These are phyloP conservation scores for Rostrohypoxylon terebratum DNA, from an alignment of 495 filamentous ascomycete species.

Conservation along the genomic window DNA sequence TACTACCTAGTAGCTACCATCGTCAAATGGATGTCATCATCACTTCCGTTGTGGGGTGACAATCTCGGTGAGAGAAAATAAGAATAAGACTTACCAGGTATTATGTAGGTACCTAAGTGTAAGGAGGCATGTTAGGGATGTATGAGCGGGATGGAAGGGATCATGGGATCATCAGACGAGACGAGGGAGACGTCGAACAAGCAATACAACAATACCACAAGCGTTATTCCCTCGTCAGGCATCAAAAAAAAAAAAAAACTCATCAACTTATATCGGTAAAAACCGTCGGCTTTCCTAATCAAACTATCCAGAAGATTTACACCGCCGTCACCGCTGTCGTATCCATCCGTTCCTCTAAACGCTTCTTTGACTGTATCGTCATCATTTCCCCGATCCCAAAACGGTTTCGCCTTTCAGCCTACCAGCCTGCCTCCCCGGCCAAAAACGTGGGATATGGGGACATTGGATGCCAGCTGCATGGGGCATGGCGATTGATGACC, in stretches of 20 bases:
- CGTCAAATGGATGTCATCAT: conserved; percentile 9
- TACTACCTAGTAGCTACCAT: neutral
- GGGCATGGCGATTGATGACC: conserved; percentile 7
- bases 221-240: conserved; percentile 39
- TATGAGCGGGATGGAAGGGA: conserved; percentile 1
- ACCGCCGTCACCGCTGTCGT: neutral
- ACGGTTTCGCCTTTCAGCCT: conserved; percentile 8
- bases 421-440: neutral
- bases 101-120: no score
- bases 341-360: conserved; percentile 18
- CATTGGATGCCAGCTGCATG: neutral
- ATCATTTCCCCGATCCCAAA: conserved; percentile 22
- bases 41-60: conserved; percentile 25
- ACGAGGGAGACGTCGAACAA: conserved; percentile 13
- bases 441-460: neutral
- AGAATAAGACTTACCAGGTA: conserved; percentile 2
- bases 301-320: conserved; percentile 20
- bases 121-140: no score
- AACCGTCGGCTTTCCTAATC: conserved; percentile 25
- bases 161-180: conserved; percentile 4
- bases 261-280: conserved; percentile 19
- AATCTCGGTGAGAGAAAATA: conserved; percentile 33
- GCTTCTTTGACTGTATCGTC: conserved; percentile 21
- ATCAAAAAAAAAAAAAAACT: conserved; percentile 7
- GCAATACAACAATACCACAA: conserved; percentile 11